A percentile compares a stretch with the other conserved stretches of the same genome.
These are phyloP conservation scores for Quercus aquifolioides DNA, from an alignment of 306 rosid species.

Conservation along the genomic window DNA sequence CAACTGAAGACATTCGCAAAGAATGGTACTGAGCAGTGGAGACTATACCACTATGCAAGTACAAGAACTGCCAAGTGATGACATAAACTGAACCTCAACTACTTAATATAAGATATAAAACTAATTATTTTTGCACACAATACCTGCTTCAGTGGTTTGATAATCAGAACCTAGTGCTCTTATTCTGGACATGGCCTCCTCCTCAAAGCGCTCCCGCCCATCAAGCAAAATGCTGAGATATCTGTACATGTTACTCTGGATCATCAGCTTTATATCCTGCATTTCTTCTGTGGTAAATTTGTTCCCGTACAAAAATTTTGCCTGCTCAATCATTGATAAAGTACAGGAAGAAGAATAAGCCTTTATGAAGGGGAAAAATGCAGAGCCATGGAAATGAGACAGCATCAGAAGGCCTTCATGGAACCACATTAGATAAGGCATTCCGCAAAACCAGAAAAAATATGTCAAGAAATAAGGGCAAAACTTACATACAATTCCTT, in stretches of 20 bases:
- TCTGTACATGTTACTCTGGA: slow-evolving; percentile 92
- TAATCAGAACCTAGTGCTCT: slow-evolving; percentile 39
- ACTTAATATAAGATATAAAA: not conserved
- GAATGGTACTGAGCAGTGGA: not conserved
- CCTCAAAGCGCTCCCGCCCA: slow-evolving; percentile 98
- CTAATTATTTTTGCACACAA: not conserved
- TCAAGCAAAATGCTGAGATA: slow-evolving; percentile 95
- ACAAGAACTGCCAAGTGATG: not conserved
- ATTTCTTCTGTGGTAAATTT: slow-evolving; percentile 67
- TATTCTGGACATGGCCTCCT: slow-evolving; percentile 61
- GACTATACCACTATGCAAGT: not conserved
- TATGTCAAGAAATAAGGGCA: not conserved
- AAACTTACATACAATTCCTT: too few species aligned
- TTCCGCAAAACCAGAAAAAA: not conserved
- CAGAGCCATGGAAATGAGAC: not conserved
- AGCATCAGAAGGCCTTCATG: not conserved
- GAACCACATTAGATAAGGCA: not conserved
- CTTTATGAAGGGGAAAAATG: not conserved
- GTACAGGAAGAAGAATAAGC: slow-evolving; percentile 15
- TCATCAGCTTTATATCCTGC: slow-evolving; percentile 85
- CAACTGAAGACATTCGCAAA: not conserved
- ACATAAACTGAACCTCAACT: not conserved
- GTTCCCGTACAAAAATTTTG: slow-evolving; percentile 87
- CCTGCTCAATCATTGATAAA: slow-evolving; percentile 51
- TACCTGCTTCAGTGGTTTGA: slow-evolving; percentile 50